phyloP scores from a whole-genome alignment of 768 basidiomycete species.

The Boletus eberwhitei region DNA sequence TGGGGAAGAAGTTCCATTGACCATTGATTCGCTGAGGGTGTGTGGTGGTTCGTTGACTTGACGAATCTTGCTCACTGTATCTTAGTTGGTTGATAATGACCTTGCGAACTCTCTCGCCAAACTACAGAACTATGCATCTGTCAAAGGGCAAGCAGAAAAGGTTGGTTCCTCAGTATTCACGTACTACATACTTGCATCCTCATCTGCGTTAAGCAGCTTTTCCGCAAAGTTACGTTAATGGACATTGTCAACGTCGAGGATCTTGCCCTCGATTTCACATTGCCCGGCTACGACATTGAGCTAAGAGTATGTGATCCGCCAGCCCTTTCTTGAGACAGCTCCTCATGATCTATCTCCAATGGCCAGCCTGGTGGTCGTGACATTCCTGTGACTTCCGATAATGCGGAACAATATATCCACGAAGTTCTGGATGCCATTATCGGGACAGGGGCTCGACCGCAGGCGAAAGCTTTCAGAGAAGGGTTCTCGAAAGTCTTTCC shows the following conservation, averaged over 20 bases:
- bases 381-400: slow-evolving; percentile 77
- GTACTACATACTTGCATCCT: neutral
- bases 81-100: slow-evolving; percentile 75
- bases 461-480: slow-evolving; percentile 89
- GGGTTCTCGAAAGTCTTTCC: slow-evolving; percentile 98
- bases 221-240: slow-evolving; percentile 54
- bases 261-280: slow-evolving; percentile 91
- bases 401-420: slow-evolving; percentile 86
- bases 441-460: slow-evolving; percentile 70
- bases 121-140: slow-evolving; percentile 63
- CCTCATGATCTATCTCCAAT: neutral
- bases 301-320: slow-evolving; percentile 55
- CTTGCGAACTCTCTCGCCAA: slow-evolving; percentile 85
- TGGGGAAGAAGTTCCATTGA: slow-evolving; percentile 81
- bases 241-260: slow-evolving; percentile 76
- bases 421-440: slow-evolving; percentile 87
- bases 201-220: slow-evolving; percentile 36
- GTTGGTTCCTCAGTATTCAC: slow-evolving; percentile 29
- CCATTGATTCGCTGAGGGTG: slow-evolving; percentile 80
- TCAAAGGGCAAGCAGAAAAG: slow-evolving; percentile 52
- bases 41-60: slow-evolving; percentile 17
- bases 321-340: neutral
- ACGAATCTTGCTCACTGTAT: slow-evolving; percentile 5
- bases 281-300: slow-evolving; percentile 94
- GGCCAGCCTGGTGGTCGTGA: slow-evolving; percentile 73